These are phyloP conservation scores for Coniochaeta sp. DNA, from an alignment of 2,329 filamentous ascomycete species.

Conservation along the genomic window DNA sequence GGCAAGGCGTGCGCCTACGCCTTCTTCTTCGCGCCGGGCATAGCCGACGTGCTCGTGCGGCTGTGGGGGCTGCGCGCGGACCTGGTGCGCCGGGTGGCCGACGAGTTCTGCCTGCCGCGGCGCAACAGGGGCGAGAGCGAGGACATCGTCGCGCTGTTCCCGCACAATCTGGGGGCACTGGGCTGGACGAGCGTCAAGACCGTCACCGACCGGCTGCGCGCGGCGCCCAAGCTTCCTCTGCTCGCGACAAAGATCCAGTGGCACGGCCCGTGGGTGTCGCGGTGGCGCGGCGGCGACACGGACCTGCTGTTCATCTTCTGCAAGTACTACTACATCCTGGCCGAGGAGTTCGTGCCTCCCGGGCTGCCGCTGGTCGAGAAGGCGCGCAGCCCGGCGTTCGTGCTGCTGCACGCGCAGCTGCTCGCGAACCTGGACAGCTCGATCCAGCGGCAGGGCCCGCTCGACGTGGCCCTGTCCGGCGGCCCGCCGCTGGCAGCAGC, in stretches of 20 bases:
- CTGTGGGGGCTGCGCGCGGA: conserved; percentile 70
- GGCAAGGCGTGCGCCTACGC: conserved; percentile 88
- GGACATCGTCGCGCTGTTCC: conserved; percentile 63
- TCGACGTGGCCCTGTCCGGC: conserved; percentile 36
- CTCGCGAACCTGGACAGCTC: conserved; percentile 74
- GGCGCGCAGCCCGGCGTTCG: conserved; percentile 65
- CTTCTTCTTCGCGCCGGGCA: conserved; percentile 84
- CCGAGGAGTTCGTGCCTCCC: conserved; percentile 62
- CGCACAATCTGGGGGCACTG: conserved; percentile 51
- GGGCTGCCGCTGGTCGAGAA: conserved; percentile 46
- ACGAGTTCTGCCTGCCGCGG: conserved; percentile 59
- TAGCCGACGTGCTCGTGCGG: conserved; percentile 75
- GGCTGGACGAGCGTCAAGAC: conserved; percentile 46
- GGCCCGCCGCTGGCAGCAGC: conserved; percentile 29
- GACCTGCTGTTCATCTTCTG: conserved; percentile 88
- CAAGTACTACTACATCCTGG: conserved; percentile 78
- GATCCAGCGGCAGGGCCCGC: conserved; percentile 64
- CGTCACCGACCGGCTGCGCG: conserved; percentile 52
- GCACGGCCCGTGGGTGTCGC: conserved; percentile 76
- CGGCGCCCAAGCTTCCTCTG: conserved; percentile 57
- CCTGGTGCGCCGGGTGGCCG: conserved; percentile 62
- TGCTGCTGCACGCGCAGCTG: conserved; percentile 76
- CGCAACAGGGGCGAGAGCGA: conserved; percentile 49
- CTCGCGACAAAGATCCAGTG: conserved; percentile 69
- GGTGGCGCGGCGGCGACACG: conserved; percentile 82